Evolutionary conservation across 768 basidiomycete genomes (phyloP).

Genomic region (Botryobasidium botryosum): DNA sequence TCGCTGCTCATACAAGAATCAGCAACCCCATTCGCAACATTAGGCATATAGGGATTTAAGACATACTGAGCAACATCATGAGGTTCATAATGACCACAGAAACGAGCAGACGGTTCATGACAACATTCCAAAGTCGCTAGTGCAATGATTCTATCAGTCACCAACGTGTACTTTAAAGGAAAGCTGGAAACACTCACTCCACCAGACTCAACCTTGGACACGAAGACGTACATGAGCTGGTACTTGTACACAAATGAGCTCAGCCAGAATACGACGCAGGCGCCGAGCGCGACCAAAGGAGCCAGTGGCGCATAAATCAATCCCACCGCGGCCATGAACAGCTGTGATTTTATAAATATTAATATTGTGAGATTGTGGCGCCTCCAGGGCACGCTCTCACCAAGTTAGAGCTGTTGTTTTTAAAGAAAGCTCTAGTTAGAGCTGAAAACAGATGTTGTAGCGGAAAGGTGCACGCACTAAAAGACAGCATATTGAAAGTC

Average conservation of each 20-base stretch:
- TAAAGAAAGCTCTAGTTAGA: too few species aligned
- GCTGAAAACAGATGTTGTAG: constrained; percentile 11
- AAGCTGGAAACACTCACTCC: constrained; percentile 40
- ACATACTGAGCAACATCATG: constrained; percentile 73
- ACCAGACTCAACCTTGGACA: constrained; percentile 81
- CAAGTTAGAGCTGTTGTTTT: too few species aligned
- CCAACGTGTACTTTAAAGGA: background rate
- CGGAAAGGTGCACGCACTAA: constrained; percentile 37
- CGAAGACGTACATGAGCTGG: constrained; percentile 86
- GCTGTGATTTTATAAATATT: too few species aligned
- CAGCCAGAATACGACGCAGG: constrained; percentile 70
- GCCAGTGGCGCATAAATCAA: constrained; percentile 90
- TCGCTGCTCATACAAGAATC: constrained; percentile 32
- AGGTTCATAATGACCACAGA: constrained; percentile 75
- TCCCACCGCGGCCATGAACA: constrained; percentile 87
- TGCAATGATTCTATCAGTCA: constrained; percentile 4
- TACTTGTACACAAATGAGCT: constrained; percentile 54
- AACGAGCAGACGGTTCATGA: constrained; percentile 71
- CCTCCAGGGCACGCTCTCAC: too few species aligned
- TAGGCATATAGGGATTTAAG: background rate
- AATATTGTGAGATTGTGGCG: too few species aligned
- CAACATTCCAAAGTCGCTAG: constrained; percentile 86
- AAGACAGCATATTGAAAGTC: constrained; percentile 79
- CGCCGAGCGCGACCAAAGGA: constrained; percentile 72
- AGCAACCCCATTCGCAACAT: constrained; percentile 8